Evolutionary conservation across 805 yeast species (phyloP).

Genomic region (Zygoascus bituminiphila): DNA sequence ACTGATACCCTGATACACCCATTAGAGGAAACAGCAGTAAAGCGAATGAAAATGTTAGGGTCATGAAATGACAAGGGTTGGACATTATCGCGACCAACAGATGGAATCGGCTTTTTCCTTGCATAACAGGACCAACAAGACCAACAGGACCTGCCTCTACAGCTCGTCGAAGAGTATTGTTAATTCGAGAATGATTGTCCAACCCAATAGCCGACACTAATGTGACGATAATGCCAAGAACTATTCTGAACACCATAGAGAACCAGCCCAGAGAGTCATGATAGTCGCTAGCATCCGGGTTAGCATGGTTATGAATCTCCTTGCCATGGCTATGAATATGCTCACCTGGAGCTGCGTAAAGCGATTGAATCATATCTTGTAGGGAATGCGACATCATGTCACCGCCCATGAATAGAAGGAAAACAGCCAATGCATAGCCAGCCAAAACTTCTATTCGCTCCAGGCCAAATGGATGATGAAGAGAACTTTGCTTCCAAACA

Average conservation of each 20-base stretch:
- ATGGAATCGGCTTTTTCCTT: neutral
- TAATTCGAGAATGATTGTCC: constrained; percentile 29
- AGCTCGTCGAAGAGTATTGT: constrained; percentile 16
- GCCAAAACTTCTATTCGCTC: constrained; percentile 84
- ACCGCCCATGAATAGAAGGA: constrained; percentile 82
- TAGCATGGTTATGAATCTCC: constrained; percentile 10
- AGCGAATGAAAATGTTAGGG: constrained; percentile 26
- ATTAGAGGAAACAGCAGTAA: constrained; percentile 27
- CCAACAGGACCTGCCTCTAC: neutral
- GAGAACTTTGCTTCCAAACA: constrained; percentile 77
- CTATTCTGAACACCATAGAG: constrained; percentile 19
- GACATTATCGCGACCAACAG: constrained; percentile 18
- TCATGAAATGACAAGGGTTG: constrained; percentile 27
- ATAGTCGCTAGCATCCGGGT: constrained; percentile 4
- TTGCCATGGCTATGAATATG: constrained; percentile 12
- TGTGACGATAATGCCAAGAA: constrained; percentile 26
- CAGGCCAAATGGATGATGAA: constrained; percentile 84
- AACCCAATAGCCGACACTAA: constrained; percentile 29
- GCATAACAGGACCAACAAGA: too few relatives aligned
- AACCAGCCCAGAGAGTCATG: constrained; percentile 13
- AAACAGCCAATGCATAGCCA: constrained; percentile 79
- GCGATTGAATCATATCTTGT: constrained; percentile 53
- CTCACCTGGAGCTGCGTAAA: constrained; percentile 26
- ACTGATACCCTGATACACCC: constrained; percentile 18
- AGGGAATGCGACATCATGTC: constrained; percentile 81